Evolutionary conservation across 352 stramenopile genomes (phyloP).

Genomic region (Paralagenidium karlingii): DNA sequence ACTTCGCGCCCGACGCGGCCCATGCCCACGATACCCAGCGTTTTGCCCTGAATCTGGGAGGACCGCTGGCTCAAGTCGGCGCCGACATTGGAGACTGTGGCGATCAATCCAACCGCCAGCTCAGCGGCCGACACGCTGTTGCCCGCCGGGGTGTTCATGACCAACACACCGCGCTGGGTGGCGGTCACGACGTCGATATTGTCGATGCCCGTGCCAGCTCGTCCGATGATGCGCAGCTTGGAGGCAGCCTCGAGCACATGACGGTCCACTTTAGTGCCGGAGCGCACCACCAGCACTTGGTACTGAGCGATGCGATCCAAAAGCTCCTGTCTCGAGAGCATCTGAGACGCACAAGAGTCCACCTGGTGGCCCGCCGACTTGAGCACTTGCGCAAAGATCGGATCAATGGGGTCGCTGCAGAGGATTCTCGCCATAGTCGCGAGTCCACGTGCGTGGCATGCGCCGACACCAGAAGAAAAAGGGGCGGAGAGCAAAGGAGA

Average conservation of each 20-base stretch:
- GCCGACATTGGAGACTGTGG: constrained; percentile 42
- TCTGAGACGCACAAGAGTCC: constrained; percentile 23
- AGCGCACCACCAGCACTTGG: constrained; percentile 84
- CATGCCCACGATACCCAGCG: constrained; percentile 89
- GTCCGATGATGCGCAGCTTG: constrained; percentile 73
- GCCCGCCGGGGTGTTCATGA: constrained; percentile 94
- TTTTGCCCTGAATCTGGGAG: constrained; percentile 84
- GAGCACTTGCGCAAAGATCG: constrained; percentile 68
- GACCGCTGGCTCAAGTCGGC: constrained; percentile 15
- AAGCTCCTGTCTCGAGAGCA: constrained; percentile 51
- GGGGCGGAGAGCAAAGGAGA: too few relatives aligned
- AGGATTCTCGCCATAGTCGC: constrained; percentile 70
- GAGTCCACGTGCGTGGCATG: constrained; percentile 25
- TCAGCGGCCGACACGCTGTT: constrained; percentile 94
- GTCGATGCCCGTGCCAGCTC: constrained; percentile 86
- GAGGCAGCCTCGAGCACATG: constrained; percentile 45
- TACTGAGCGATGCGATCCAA: constrained; percentile 59
- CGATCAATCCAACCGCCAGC: constrained; percentile 87
- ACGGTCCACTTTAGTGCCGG: constrained; percentile 63
- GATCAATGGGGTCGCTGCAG: constrained; percentile 80
- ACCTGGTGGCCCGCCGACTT: constrained; percentile 74
- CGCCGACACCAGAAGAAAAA: too few relatives aligned
- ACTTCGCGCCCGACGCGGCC: constrained; percentile 91
- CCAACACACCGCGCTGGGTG: constrained; percentile 87
- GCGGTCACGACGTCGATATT: constrained; percentile 89